Evolutionary conservation across 805 yeast species (phyloP).

Genomic region (Teunomyces funiuensis): DNA sequence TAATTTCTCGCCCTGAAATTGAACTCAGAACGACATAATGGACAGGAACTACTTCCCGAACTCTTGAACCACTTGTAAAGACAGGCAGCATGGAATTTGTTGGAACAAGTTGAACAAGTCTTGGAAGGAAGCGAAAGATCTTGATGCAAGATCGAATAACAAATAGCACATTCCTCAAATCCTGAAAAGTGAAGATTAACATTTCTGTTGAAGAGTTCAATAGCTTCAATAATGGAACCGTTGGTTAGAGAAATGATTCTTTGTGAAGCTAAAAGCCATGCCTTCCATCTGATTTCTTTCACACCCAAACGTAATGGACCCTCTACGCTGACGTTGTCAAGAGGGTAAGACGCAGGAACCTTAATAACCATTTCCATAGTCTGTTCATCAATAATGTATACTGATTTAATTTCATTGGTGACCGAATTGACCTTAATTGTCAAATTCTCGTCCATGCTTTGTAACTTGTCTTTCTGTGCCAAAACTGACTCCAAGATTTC

Average conservation of each 20-base stretch:
- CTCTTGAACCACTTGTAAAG: constrained; percentile 96
- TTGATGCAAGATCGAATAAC: constrained; percentile 88
- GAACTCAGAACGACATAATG: constrained; percentile 78
- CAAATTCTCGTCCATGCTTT: constrained; percentile 42
- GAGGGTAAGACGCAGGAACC: constrained; percentile 76
- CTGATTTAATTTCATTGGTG: constrained; percentile 67
- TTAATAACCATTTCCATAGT: constrained; percentile 74
- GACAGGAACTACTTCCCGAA: constrained; percentile 90
- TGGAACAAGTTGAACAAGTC: constrained; percentile 84
- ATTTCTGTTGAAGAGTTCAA: constrained; percentile 68
- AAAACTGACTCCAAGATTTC: constrained; percentile 56
- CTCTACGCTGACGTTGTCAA: constrained; percentile 67
- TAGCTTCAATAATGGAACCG: constrained; percentile 67
- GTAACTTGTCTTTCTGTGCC: constrained; percentile 34
- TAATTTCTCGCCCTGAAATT: constrained; percentile 37
- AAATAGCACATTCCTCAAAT: constrained; percentile 95
- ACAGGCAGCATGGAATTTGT: constrained; percentile 95
- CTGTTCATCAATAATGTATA: constrained; percentile 83
- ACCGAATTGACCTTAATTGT: constrained; percentile 60
- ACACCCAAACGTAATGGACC: constrained; percentile 86
- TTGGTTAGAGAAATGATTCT: constrained; percentile 73
- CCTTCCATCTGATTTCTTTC: constrained; percentile 88
- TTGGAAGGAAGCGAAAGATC: constrained; percentile 90
- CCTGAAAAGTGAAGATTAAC: constrained; percentile 87
- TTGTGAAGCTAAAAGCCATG: constrained; percentile 92